phyloP scores from a whole-genome alignment of 345 rosid genomes.

The Lumnitzera racemosa region DNA sequence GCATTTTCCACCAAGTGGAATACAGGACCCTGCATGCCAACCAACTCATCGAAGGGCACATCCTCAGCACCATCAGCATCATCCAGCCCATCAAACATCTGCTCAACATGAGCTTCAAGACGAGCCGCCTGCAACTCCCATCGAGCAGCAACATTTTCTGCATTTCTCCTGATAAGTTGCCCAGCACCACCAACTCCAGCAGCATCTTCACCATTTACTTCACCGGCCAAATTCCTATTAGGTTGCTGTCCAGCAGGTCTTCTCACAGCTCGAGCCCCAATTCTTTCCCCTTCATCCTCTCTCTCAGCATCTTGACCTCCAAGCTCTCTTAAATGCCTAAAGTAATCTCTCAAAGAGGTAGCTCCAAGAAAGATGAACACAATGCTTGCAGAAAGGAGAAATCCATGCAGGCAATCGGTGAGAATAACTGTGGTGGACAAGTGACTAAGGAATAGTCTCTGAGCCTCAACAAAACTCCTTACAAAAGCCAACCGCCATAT shows the following conservation, averaged over 20 bases:
- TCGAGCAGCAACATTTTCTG: conserved; percentile 95
- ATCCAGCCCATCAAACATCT: conserved; percentile 97
- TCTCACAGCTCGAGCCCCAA: conserved; percentile 83
- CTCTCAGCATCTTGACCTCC: conserved; percentile 95
- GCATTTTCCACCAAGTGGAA: conserved; percentile 99
- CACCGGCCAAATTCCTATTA: conserved; percentile 75
- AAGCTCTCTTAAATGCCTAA: conserved; percentile 86
- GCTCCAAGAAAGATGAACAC: conserved; percentile 96
- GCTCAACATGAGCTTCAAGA: conserved; percentile 97
- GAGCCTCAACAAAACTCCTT: conserved; percentile 92
- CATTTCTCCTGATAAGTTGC: conserved; percentile 68
- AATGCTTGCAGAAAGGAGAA: conserved; percentile 94
- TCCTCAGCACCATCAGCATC: conserved; percentile 99
- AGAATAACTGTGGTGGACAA: conserved; percentile 75
- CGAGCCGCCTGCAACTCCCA: conserved; percentile 99
- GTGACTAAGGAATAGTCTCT: conserved; percentile 87
- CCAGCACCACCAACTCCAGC: conserved; percentile 71
- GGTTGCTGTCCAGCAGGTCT: conserved; percentile 53
- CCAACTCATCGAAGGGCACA: conserved; percentile 98
- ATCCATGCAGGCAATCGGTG: conserved; percentile 97
- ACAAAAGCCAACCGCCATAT: conserved; percentile 93
- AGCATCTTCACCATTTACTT: conserved; percentile 76
- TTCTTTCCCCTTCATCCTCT: conserved; percentile 90
- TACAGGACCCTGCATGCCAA: conserved; percentile 99
- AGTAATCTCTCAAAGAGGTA: conserved; percentile 91